Evolutionary conservation across 495 filamentous ascomycete genomes (phyloP).

Genomic region (Aspergillus nanangensis): DNA sequence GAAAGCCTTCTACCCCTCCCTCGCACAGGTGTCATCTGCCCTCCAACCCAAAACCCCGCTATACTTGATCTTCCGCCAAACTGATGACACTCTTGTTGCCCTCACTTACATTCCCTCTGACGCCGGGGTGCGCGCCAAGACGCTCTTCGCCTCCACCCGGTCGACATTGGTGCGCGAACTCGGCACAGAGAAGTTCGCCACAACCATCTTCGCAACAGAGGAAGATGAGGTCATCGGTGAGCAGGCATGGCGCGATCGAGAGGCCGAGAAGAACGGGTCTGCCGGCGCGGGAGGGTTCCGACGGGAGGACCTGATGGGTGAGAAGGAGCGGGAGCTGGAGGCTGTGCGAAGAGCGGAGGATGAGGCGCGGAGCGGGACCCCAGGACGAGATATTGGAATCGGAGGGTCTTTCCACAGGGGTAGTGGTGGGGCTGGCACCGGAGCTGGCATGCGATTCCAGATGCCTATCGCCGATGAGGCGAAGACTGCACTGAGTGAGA

Average conservation of each 20-base stretch:
- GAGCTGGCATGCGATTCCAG: constrained; percentile 49
- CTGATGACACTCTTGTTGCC: constrained; percentile 58
- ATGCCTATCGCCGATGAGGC: constrained; percentile 69
- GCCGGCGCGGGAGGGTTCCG: constrained; percentile 12
- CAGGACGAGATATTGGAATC: constrained; percentile 48
- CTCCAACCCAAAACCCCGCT: constrained; percentile 70
- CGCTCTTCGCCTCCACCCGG: constrained; percentile 87
- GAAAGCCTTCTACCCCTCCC: constrained; percentile 53
- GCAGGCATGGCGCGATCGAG: constrained; percentile 73
- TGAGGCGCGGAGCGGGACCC: constrained; percentile 68
- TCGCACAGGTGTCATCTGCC: constrained; percentile 61
- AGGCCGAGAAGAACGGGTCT: constrained; percentile 49
- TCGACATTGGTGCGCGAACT: constrained; percentile 81
- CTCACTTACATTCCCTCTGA: constrained; percentile 88
- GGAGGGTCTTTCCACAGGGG: constrained; percentile 59
- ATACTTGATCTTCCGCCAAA: constrained; percentile 79
- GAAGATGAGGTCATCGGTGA: constrained; percentile 61
- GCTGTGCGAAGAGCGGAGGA: constrained; percentile 78
- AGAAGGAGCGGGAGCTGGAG: constrained; percentile 77
- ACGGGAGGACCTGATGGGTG: constrained; percentile 69
- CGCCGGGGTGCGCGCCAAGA: constrained; percentile 91
- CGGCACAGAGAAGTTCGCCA: constrained; percentile 83
- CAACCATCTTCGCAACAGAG: constrained; percentile 70
- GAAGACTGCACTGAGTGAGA: constrained; percentile 54
- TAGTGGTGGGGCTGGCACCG: constrained; percentile 32